Percentiles rank a stretch among this genome's conserved stretches.
Conservation (phyloP, 2,329 filamentous ascomycete species). For the Trichoderma sp. region DNA sequence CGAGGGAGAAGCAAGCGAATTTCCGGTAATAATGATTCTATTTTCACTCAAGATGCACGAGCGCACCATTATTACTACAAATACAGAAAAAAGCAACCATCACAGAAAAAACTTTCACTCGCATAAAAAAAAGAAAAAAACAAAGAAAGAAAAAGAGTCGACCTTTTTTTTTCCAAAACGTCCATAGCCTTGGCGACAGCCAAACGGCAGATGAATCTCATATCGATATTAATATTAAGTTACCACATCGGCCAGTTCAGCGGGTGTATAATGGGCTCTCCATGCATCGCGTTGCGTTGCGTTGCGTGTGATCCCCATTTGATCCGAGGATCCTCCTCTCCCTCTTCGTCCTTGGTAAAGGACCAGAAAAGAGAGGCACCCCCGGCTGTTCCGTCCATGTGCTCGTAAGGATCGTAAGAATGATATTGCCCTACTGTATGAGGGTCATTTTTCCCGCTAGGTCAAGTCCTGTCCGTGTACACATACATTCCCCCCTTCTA, state of each 20-base stretch:
- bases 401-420: constrained; percentile 59
- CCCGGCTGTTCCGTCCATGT: constrained; percentile 26
- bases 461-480: constrained; percentile 21
- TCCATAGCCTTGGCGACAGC: constrained; percentile 13
- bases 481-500: constrained; percentile 19
- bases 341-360: background rate
- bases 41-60: background rate
- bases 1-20: background rate
- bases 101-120: background rate
- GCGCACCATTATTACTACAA: background rate
- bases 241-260: constrained; percentile 12
- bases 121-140: background rate
- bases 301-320: constrained; percentile 1
- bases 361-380: background rate
- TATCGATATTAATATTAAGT: constrained; percentile 19
- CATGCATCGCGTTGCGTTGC: constrained; percentile 11
- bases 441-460: constrained; percentile 16
- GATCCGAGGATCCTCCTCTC: constrained; percentile 21
- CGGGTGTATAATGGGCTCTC: background rate
- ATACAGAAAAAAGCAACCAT: background rate
- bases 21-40: background rate
- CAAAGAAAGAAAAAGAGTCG: background rate
- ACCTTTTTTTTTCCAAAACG: background rate
- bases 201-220: constrained; percentile 9
- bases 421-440: constrained; percentile 31